These are phyloP conservation scores for Lentinus polychrous DNA, from an alignment of 1,284 basidiomycete genomes.

Conservation along the genomic window DNA sequence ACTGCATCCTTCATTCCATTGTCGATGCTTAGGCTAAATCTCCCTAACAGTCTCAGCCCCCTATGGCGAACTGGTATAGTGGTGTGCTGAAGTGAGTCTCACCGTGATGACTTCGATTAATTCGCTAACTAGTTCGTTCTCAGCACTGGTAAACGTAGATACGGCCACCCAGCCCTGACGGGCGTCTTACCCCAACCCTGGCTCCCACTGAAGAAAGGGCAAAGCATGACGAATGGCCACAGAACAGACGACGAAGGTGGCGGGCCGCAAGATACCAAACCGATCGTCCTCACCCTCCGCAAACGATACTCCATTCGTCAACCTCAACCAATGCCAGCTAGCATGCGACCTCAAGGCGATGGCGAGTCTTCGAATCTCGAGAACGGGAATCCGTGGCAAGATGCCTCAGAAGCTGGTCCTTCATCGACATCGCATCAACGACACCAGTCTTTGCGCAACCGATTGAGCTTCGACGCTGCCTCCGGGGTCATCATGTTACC, in stretches of 20 bases:
- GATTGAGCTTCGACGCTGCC: conserved; percentile 71
- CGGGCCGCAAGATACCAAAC: conserved; percentile 33
- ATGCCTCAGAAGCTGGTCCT: conserved; percentile 24
- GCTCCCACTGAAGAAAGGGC: conserved; percentile 80
- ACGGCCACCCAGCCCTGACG: conserved; percentile 86
- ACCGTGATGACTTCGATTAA: background rate
- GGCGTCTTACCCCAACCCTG: conserved; percentile 86
- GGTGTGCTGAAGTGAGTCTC: conserved; percentile 78
- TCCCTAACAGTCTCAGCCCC: conserved; percentile 74
- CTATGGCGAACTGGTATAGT: conserved; percentile 88
- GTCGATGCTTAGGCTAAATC: conserved; percentile 1
- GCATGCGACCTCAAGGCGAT: conserved; percentile 8
- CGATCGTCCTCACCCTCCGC: conserved; percentile 69
- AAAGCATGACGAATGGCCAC: conserved; percentile 56
- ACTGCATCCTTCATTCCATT: conserved; percentile 6
- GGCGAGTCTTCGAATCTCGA: conserved; percentile 6
- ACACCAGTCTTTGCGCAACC: conserved; percentile 36
- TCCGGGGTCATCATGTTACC: conserved; percentile 82
- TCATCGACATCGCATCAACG: conserved; percentile 17
- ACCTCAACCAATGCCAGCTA: conserved; percentile 6
- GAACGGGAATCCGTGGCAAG: conserved; percentile 49
- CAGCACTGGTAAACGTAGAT: conserved; percentile 73
- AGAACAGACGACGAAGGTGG: conserved; percentile 23
- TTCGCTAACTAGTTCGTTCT: background rate
- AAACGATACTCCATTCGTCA: conserved; percentile 51